These are phyloP conservation scores for Hymenochaete sp. DNA, from an alignment of 1,284 basidiomycete species.

Conservation along the genomic window DNA sequence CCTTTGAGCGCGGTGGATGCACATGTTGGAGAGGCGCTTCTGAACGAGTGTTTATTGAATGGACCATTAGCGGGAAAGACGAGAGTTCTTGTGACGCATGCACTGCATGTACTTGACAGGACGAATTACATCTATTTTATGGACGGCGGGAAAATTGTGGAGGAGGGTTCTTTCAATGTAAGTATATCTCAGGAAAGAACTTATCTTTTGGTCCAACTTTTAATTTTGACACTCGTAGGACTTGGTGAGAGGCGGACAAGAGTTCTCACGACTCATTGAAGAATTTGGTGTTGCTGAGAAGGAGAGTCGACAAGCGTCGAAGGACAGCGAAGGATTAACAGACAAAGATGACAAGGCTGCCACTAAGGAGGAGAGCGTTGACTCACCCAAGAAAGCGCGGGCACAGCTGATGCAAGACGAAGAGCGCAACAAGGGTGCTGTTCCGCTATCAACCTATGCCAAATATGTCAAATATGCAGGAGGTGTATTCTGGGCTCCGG, in stretches of 20 bases:
- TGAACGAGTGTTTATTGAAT: constrained; percentile 35
- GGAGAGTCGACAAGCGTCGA: constrained; percentile 22
- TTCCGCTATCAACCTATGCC: constrained; percentile 41
- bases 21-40: constrained; percentile 62
- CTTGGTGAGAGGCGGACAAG: constrained; percentile 41
- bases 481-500: constrained; percentile 19
- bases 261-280: constrained; percentile 54
- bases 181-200: constrained; percentile 54
- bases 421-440: constrained; percentile 48
- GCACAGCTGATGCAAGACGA: constrained; percentile 42
- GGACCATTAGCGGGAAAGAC: too few species aligned
- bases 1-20: constrained; percentile 45
- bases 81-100: constrained; percentile 89
- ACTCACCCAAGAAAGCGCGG: constrained; percentile 24
- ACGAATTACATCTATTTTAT: constrained; percentile 77
- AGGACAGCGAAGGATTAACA: constrained; percentile 21
- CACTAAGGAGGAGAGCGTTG: constrained; percentile 20
- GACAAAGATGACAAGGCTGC: constrained; percentile 21
- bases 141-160: constrained; percentile 77
- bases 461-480: constrained; percentile 41
- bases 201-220: constrained; percentile 9
- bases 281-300: constrained; percentile 42
- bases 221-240: constrained; percentile 27
- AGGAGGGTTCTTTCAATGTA: constrained; percentile 61
- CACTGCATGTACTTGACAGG: constrained; percentile 74